Evolutionary conservation across 306 rosid species (phyloP), one percentile per base, ranked within the genome.

Genomic region (Trifolium repens): DNA sequence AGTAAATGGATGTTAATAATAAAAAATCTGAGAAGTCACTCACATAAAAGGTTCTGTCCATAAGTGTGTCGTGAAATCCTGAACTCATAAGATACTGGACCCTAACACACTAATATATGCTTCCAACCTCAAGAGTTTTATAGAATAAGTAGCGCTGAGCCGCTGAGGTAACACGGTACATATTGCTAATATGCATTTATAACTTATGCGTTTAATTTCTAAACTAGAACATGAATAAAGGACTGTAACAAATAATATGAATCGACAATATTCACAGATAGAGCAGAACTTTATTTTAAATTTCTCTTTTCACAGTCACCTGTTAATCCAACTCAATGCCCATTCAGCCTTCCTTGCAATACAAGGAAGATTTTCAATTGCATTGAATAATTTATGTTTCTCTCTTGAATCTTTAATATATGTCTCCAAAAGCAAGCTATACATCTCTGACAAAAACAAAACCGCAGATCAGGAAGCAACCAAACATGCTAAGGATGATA

Each of bases 351-450:
- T 93, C 86, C 78, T 86, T 80, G 90, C 79, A n/a, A 93, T 89
- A 80, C 90, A 91, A 81, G 96, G 87, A 54, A 93, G 81, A 84
- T 85, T 91, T 81, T 93, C 96, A 71, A 91, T 74, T 27, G 98
- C 98, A 82, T 89, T 88, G 79, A 93, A 93, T 81, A 93, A 66
- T 72, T 89, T 82, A 78, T 91, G 86, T 75, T 93, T 93, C 90
- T 93, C 96, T 73, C 73, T 84, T 49, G 98, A 80, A 86, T 93
- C 98, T 80, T 88, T 93, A 76, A 91, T 93, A 68, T 77, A 89
- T 32, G 98, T 91, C 87, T 93, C 98, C 83, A 93, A 80, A 63
- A 93, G 96, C 81, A 93, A 83, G 88, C 96, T 93, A 84, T 93
- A 93, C 98, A 91, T 91, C 85, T 89, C 98, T 93, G 93, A 81